Base-by-base conservation (phyloP, 306 rosid genomes). In the Medicago ruthenica region DNA sequence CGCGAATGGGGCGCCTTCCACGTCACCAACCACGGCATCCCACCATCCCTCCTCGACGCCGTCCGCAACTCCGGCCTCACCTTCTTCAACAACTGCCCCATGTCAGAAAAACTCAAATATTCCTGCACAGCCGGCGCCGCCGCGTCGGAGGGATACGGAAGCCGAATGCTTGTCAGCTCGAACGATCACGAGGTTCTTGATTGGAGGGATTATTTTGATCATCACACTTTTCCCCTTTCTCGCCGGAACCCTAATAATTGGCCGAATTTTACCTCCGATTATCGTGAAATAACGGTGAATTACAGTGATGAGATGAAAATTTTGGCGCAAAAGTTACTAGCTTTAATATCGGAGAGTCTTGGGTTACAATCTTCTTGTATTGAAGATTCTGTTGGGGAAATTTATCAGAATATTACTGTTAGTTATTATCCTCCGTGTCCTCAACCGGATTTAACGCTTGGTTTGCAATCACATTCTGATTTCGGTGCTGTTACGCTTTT, bases 171-270 rank as follows among this genome's bases (percentile, higher is more conserved):
- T 16, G 73, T 73, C 4, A 47, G 17, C 54, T 76, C 85, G 20
- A 54, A 73, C 3, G 15, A 70, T 6, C 12, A 74, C 63, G 57
- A 72, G 39, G 75, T 82, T 1, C 79, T 95, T 44, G 98, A 95
- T 70, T 95, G 98, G 98, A 86, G 97, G 68, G 97, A 95, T 74
- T 95, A 92, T 83, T 92, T 95, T 71, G 93, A 95, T 45, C 97
- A 95, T 84, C 97, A 95, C 76, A 90, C 97, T 1, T 74, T 90
- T 4, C 98, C 97, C 3, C 86, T 92, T 47, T 84, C 89, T 40
- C 97, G 98, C 24, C 93, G 97, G 16, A 67, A 94, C 82, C 90
- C 96, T 53, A 57, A 74, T 64, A 76, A 80, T 2, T 95, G 98
- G 97, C 97, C 98, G 3, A 45, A 86, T 8, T 91, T 81, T 48